Conservation (phyloP, 1,284 basidiomycete genomes). For the Ustilago esculenta region DNA sequence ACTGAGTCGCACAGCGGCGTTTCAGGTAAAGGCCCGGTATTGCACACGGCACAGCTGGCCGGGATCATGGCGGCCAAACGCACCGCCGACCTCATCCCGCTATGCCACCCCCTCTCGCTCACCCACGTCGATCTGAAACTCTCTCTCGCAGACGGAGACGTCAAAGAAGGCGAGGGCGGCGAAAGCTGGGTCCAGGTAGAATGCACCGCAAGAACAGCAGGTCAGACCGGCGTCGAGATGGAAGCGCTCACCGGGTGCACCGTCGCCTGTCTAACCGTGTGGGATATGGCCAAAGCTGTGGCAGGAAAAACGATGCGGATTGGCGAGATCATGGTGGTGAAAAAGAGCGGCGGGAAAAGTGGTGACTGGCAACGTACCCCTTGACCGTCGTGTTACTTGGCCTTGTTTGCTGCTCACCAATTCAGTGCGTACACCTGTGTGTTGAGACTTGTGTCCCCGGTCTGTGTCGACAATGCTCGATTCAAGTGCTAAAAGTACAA, state of each 20-base stretch:
- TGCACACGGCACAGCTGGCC: constrained; percentile 80
- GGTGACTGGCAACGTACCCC: constrained; percentile 69
- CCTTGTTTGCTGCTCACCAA: no score
- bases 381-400: background rate
- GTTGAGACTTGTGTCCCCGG: no score
- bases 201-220: constrained; percentile 49
- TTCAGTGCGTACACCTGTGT: no score
- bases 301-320: constrained; percentile 80
- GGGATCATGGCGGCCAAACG: constrained; percentile 87
- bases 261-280: constrained; percentile 81
- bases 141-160: constrained; percentile 54
- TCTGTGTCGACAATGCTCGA: no score
- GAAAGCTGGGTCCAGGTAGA: constrained; percentile 42
- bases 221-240: constrained; percentile 82
- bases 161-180: background rate
- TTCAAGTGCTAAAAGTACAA: no score
- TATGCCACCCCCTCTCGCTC: constrained; percentile 82
- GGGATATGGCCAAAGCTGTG: constrained; percentile 92
- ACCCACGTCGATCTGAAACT: constrained; percentile 77
- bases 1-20: constrained; percentile 68
- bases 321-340: constrained; percentile 73
- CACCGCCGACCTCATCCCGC: constrained; percentile 75
- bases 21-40: constrained; percentile 51
- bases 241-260: constrained; percentile 87
- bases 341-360: constrained; percentile 79